These are phyloP conservation scores for Gaultheria prostrata DNA, from an alignment of 148 eudicot genomes.

Conservation along the genomic window DNA sequence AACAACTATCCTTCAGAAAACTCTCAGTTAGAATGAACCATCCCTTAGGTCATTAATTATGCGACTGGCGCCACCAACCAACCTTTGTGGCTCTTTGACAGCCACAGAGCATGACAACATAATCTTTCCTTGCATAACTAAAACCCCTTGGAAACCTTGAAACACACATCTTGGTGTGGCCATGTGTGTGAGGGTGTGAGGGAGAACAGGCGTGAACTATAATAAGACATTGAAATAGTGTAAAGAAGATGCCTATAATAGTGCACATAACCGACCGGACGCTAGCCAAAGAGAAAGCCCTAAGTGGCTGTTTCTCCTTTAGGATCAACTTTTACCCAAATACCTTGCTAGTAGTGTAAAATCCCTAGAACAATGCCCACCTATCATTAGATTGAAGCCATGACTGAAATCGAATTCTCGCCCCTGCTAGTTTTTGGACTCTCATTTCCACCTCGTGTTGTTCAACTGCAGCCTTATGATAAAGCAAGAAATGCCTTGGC, in stretches of 20 bases:
- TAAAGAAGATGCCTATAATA: not conserved
- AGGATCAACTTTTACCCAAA: not conserved
- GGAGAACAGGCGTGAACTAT: not conserved
- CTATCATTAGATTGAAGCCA: not conserved
- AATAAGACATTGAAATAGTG: not conserved
- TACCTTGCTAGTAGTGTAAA: not conserved
- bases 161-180: not conserved
- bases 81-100: not conserved
- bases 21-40: too few species aligned
- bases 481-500: slow-evolving; percentile 99
- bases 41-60: too few species aligned
- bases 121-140: not conserved
- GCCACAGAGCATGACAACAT: not conserved
- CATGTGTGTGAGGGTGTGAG: too few species aligned
- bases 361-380: not conserved
- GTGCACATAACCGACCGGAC: not conserved
- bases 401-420: not conserved
- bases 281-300: not conserved
- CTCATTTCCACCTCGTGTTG: not conserved
- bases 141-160: slow-evolving; percentile 7
- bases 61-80: too few species aligned
- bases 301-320: not conserved
- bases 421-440: not conserved
- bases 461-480: slow-evolving; percentile 72
- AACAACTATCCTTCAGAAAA: not conserved